Evolutionary conservation across 768 basidiomycete species (phyloP).

Genomic region (Dendrothele bispora): DNA sequence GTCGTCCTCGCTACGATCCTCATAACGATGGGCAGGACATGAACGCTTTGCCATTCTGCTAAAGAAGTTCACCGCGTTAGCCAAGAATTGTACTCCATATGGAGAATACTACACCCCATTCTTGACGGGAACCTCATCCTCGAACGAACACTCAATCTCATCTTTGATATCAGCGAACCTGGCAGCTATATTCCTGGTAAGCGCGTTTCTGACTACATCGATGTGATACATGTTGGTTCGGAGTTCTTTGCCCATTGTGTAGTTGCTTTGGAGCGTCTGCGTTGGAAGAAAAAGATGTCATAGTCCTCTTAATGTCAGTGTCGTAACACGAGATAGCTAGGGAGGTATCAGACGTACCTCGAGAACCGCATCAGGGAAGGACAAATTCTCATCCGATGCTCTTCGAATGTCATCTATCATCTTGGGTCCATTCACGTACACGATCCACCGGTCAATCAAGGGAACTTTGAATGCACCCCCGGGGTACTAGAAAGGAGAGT

Average conservation of each 20-base stretch:
- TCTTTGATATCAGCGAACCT: constrained; percentile 8
- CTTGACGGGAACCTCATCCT: constrained; percentile 8
- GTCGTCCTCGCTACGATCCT: constrained; percentile 8
- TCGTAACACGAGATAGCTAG: not conserved
- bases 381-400: constrained; percentile 28
- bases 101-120: not conserved
- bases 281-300: too few species aligned
- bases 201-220: constrained; percentile 2
- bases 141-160: constrained; percentile 9
- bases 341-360: not conserved
- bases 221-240: constrained; percentile 6
- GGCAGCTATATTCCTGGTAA: constrained; percentile 10
- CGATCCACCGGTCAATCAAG: constrained; percentile 26
- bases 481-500: not conserved
- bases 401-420: constrained; percentile 33
- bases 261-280: constrained; percentile 5
- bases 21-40: constrained; percentile 5
- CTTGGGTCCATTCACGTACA: constrained; percentile 28
- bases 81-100: not conserved
- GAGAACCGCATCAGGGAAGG: constrained; percentile 10
- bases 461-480: constrained; percentile 20
- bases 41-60: constrained; percentile 9
- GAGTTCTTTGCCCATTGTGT: constrained; percentile 5
- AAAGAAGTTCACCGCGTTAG: not conserved
- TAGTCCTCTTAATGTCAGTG: too few species aligned